Percentiles rank a stretch among this genome's conserved stretches.
Conservation (phyloP, 139 green algal genomes). For the Volvox africanus region DNA sequence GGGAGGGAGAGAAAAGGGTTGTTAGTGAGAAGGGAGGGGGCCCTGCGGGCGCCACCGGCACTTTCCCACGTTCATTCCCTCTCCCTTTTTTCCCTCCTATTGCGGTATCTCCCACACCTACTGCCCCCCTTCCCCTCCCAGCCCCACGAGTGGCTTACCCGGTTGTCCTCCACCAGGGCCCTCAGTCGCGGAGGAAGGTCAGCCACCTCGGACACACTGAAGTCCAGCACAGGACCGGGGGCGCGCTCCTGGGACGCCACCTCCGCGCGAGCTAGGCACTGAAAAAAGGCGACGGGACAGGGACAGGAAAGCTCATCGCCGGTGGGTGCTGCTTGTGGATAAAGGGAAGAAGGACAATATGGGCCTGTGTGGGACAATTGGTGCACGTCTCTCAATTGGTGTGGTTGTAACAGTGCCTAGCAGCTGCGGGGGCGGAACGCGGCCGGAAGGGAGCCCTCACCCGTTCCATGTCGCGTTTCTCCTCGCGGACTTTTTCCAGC, state of each 20-base stretch:
- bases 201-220: slow-evolving; percentile 34
- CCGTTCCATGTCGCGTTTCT: slow-evolving; percentile 52
- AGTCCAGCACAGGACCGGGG: slow-evolving; percentile 29
- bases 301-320: neutral
- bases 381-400: neutral
- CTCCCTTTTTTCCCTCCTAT: too few species aligned
- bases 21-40: too few species aligned
- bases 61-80: too few species aligned
- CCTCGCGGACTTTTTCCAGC: slow-evolving; percentile 44
- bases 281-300: neutral
- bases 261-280: slow-evolving; percentile 18
- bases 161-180: slow-evolving; percentile 62
- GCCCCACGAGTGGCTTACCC: slow-evolving; percentile 20
- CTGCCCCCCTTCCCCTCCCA: too few species aligned
- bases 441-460: slow-evolving; percentile 15
- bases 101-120: too few species aligned
- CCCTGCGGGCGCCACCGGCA: too few species aligned
- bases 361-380: neutral
- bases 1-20: neutral
- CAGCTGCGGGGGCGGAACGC: neutral
- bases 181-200: slow-evolving; percentile 56
- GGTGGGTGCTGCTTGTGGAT: neutral
- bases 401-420: neutral
- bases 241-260: neutral
- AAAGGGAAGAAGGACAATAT: neutral